phyloP scores from a whole-genome alignment of 1,139 yeast species.

The Blastobotrys apis region DNA sequence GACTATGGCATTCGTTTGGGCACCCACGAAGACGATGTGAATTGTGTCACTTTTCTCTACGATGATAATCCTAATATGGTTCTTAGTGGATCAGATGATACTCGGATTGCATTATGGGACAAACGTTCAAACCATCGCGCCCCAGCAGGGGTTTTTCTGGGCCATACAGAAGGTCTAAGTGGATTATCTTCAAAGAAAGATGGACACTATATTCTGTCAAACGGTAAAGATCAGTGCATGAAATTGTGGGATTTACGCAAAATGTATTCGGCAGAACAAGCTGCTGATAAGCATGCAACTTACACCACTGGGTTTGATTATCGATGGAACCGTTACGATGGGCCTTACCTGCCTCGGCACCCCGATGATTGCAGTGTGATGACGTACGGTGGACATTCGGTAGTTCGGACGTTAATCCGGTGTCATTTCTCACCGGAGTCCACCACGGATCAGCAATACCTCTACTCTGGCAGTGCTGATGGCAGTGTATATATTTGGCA shows the following conservation, averaged over 20 bases:
- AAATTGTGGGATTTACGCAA: constrained; percentile 35
- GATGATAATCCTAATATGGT: constrained; percentile 52
- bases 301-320: constrained; percentile 29
- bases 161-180: constrained; percentile 60
- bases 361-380: constrained; percentile 31
- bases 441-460: constrained; percentile 31
- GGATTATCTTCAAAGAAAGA: constrained; percentile 30
- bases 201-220: constrained; percentile 31
- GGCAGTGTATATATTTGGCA: constrained; percentile 34
- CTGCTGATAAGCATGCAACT: constrained; percentile 12
- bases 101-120: constrained; percentile 83
- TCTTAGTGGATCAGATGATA: constrained; percentile 79
- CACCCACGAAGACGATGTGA: constrained; percentile 18
- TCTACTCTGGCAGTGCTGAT: constrained; percentile 34
- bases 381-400: constrained; percentile 34
- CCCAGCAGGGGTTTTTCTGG: constrained; percentile 59
- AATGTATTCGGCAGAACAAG: constrained; percentile 19
- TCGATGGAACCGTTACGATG: constrained; percentile 27
- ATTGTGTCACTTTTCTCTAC: constrained; percentile 12
- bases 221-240: constrained; percentile 34
- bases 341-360: constrained; percentile 20
- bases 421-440: constrained; percentile 33
- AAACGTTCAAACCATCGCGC: constrained; percentile 43
- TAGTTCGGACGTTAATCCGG: constrained; percentile 32
- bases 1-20: constrained; percentile 7